Conservation (phyloP, 306 rosid genomes). For the Begonia masoniana region DNA sequence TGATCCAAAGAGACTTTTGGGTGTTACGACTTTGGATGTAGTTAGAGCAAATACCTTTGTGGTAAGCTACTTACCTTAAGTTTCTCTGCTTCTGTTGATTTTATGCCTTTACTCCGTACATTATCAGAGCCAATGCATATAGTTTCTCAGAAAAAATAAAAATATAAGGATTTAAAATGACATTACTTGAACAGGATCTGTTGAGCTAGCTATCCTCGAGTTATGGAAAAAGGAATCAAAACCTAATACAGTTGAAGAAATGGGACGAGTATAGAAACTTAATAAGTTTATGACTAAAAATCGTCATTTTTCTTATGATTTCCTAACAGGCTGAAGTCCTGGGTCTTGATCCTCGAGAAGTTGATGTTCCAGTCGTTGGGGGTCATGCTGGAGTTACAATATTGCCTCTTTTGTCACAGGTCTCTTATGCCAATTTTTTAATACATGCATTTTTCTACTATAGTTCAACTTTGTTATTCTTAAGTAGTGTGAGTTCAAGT, state of each 20-base stretch:
- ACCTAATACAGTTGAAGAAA: background rate
- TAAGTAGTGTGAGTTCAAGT: background rate
- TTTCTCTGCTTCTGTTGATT: background rate
- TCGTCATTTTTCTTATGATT: background rate
- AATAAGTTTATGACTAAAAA: background rate
- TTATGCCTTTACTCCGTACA: too few species aligned
- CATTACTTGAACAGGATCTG: too few species aligned
- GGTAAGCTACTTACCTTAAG: slow-evolving; percentile 26
- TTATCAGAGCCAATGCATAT: too few species aligned
- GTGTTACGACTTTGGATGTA: slow-evolving; percentile 87
- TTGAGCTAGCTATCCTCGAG: too few species aligned
- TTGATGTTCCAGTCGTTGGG: slow-evolving; percentile 94
- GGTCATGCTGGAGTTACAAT: slow-evolving; percentile 94
- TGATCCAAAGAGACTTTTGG: slow-evolving; percentile 85
- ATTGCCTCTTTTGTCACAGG: slow-evolving; percentile 96
- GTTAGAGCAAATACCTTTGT: slow-evolving; percentile 93
- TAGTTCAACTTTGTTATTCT: too few species aligned
- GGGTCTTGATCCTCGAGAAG: slow-evolving; percentile 86
- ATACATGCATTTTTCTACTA: too few species aligned
- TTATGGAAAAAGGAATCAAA: background rate
- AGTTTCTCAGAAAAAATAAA: too few species aligned
- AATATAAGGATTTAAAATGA: too few species aligned
- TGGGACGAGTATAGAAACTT: background rate
- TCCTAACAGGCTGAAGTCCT: slow-evolving; percentile 77
- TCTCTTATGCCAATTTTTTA: slow-evolving; percentile 3